Conservation (phyloP, 1,139 yeast species). For the Geotrichum klebahnii region DNA sequence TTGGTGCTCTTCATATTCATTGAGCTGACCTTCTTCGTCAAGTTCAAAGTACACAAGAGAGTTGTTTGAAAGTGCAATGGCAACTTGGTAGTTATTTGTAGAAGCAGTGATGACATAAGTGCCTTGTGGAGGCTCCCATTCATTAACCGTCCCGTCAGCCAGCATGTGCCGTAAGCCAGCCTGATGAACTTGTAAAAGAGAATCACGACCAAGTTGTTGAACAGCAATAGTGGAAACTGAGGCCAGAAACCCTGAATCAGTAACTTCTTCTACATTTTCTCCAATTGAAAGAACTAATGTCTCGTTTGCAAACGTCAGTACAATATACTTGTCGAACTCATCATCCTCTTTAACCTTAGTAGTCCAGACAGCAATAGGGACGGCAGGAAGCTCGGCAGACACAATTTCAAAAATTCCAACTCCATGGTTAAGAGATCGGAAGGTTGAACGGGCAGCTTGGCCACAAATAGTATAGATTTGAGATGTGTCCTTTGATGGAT, state of each 20-base stretch:
- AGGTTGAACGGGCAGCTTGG: slow-evolving; percentile 43
- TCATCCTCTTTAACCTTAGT: slow-evolving; percentile 48
- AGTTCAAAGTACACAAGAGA: slow-evolving; percentile 81
- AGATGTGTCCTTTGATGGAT: slow-evolving; percentile 36
- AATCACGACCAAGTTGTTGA: slow-evolving; percentile 60
- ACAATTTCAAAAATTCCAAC: slow-evolving; percentile 59
- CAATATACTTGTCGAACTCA: slow-evolving; percentile 57
- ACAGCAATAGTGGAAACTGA: slow-evolving; percentile 64
- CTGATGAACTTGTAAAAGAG: slow-evolving; percentile 69
- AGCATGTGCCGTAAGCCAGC: slow-evolving; percentile 68
- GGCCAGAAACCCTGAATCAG: slow-evolving; percentile 56
- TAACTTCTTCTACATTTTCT: slow-evolving; percentile 73
- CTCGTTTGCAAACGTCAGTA: slow-evolving; percentile 61
- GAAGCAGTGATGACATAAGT: slow-evolving; percentile 57
- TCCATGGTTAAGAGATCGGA: slow-evolving; percentile 58
- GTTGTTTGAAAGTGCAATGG: slow-evolving; percentile 64
- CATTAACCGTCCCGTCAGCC: slow-evolving; percentile 43
- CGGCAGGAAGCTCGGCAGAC: slow-evolving; percentile 65
- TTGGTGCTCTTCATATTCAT: slow-evolving; percentile 63
- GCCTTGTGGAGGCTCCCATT: slow-evolving; percentile 87
- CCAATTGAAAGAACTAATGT: slow-evolving; percentile 75
- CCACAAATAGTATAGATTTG: slow-evolving; percentile 43
- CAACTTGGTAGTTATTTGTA: slow-evolving; percentile 63
- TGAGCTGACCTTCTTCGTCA: slow-evolving; percentile 58
- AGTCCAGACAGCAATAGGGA: slow-evolving; percentile 60